Conservation (phyloP, 306 rosid species). For the Begonia peltatifolia region DNA sequence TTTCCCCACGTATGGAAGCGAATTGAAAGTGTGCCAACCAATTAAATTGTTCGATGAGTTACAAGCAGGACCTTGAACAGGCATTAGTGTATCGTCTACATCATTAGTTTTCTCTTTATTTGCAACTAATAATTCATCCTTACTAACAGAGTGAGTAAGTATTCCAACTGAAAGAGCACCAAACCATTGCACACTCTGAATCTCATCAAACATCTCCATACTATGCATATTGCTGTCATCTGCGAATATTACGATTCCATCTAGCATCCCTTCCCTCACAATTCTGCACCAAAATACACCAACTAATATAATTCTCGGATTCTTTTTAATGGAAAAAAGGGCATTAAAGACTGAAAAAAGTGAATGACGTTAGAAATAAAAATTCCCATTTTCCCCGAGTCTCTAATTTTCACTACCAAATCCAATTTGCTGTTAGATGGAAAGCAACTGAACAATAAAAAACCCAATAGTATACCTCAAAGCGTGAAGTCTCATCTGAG, state of each 20-base stretch:
- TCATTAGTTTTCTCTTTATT: slow-evolving; percentile 22
- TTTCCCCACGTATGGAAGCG: slow-evolving; percentile 45
- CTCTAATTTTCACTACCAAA: neutral
- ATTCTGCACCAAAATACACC: slow-evolving; percentile 41
- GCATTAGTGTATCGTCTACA: slow-evolving; percentile 34
- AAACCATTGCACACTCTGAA: slow-evolving; percentile 73
- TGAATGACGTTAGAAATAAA: no score
- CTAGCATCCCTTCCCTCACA: slow-evolving; percentile 69
- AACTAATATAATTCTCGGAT: slow-evolving; percentile 13
- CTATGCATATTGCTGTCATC: slow-evolving; percentile 99
- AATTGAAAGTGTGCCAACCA: slow-evolving; percentile 95
- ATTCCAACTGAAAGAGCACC: slow-evolving; percentile 95
- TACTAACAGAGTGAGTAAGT: slow-evolving; percentile 41
- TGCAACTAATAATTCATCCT: slow-evolving; percentile 21
- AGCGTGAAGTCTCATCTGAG: slow-evolving; percentile 77
- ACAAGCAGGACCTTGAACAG: slow-evolving; percentile 97
- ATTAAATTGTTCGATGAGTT: slow-evolving; percentile 65
- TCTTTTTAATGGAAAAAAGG: no score
- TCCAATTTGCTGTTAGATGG: neutral
- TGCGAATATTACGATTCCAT: slow-evolving; percentile 83
- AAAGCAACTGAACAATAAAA: neutral
- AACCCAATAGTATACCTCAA: slow-evolving; percentile 37
- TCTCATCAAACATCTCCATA: slow-evolving; percentile 85
- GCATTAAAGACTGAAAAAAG: no score
- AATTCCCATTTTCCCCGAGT: no score